These are phyloP conservation scores for Inonotus hispidus DNA, from an alignment of 1,284 basidiomycete species.

Conservation along the genomic window DNA sequence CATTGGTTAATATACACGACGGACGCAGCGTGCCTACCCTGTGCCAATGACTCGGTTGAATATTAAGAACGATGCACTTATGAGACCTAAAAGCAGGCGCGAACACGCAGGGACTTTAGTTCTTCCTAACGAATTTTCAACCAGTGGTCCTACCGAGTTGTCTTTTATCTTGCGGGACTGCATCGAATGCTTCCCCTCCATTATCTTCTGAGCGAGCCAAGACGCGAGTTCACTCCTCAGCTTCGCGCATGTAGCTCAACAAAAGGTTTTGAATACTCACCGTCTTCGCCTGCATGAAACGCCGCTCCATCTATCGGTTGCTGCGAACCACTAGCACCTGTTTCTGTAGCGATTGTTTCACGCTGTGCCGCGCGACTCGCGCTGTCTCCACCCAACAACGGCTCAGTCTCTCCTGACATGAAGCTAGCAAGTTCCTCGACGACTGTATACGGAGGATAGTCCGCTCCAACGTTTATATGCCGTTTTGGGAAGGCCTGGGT, in stretches of 20 bases:
- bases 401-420: background rate
- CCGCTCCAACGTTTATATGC: too few relatives aligned
- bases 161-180: constrained; percentile 24
- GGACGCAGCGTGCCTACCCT: constrained; percentile 38
- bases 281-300: constrained; percentile 3
- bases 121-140: background rate
- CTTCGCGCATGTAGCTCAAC: background rate
- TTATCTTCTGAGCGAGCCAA: background rate
- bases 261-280: background rate
- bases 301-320: constrained; percentile 9
- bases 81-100: constrained; percentile 33
- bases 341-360: background rate
- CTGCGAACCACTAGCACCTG: background rate
- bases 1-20: background rate
- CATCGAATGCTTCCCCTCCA: constrained; percentile 21
- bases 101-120: background rate
- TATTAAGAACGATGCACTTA: constrained; percentile 63
- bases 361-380: background rate
- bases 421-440: background rate
- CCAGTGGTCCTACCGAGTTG: constrained; percentile 20
- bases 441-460: background rate
- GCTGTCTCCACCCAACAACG: background rate
- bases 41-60: constrained; percentile 80
- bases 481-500: background rate
- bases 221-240: background rate